Evolutionary conservation across 345 rosid species (phyloP).

Genomic region (Reutealis trisperma): DNA sequence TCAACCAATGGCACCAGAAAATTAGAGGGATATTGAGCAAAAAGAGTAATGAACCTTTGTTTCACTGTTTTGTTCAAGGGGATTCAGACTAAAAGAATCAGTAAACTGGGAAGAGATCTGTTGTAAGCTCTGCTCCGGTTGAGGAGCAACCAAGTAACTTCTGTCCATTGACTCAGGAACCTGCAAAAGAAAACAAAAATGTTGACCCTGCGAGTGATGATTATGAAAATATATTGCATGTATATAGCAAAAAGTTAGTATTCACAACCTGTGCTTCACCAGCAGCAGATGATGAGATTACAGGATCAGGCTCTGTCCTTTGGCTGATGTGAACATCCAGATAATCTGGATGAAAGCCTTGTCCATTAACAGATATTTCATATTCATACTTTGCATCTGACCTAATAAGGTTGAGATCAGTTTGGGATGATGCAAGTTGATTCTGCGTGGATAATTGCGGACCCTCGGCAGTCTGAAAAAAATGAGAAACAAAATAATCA

Average conservation of each 20-base stretch:
- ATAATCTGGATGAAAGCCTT: constrained; percentile 52
- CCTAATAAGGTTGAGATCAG: constrained; percentile 46
- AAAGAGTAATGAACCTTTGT: constrained; percentile 50
- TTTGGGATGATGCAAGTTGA: constrained; percentile 53
- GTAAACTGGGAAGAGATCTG: constrained; percentile 74
- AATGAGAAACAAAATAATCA: neutral
- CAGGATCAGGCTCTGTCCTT: constrained; percentile 51
- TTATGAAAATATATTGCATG: neutral
- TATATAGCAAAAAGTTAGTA: constrained; percentile 12
- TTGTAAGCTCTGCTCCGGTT: constrained; percentile 53
- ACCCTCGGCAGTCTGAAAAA: constrained; percentile 56
- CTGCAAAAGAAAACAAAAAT: constrained; percentile 40
- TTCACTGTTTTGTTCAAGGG: constrained; percentile 49
- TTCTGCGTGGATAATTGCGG: constrained; percentile 50
- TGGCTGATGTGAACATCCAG: constrained; percentile 50
- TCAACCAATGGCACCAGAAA: constrained; percentile 13
- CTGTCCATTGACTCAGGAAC: constrained; percentile 53
- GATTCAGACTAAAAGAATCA: constrained; percentile 51
- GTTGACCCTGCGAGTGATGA: neutral
- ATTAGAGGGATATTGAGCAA: constrained; percentile 4
- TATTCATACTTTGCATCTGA: constrained; percentile 60
- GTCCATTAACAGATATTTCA: constrained; percentile 58
- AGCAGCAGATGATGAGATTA: constrained; percentile 45
- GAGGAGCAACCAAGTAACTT: constrained; percentile 43
- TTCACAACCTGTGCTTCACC: constrained; percentile 61